Base-by-base conservation (phyloP, 768 basidiomycete genomes). In the Mycena rebaudengoi region DNA sequence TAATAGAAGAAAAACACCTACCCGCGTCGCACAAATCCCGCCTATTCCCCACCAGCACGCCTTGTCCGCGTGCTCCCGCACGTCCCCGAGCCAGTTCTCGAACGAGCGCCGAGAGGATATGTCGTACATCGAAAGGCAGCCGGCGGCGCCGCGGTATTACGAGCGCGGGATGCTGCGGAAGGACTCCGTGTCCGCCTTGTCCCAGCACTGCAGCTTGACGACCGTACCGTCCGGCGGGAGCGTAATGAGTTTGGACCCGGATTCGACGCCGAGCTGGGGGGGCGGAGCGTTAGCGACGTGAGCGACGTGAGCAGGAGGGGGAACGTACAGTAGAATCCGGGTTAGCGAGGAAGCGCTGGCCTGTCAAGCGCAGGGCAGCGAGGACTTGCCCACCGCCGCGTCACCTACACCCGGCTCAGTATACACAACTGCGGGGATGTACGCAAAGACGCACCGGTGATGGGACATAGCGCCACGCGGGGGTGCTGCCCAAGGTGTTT, bases 1-100 rank as follows among this genome's bases (percentile, higher is more conserved):
- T 28, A 30, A 43, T 33, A 16, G 48, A 50, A 4, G 21, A 33
- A 25, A 44, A 16, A 33, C 41, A 66, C 52, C 12, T 66, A 44
- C 70, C 70, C 3, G 78, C 77, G 39, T 86, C 83, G 62, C 87
- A 88, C 25, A 96, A 82, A 73, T 97, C 95, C 49, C 89, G 85
- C 76, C 96, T 97, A 82, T 96, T 97, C 3, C 94, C 95, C 63
- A 96, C 92, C 32, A 97, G 86, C 62, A 96, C 95, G 70, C 93
- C 92, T 91, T 37, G 96, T 96, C 95, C 4, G 95, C 95, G 68
- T 96, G 90, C 68, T 89, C 86, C 25, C 93, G 83, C 7, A 97
- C 92, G 76, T 97, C 95, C 39, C 86, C 83, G 11, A 96, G 87
- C 95, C 95, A 96, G 71, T 91, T 89, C 29, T 79, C 75, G 74